phyloP scores from a whole-genome alignment of 2,329 filamentous ascomycete species.

The Claviceps sp. region DNA sequence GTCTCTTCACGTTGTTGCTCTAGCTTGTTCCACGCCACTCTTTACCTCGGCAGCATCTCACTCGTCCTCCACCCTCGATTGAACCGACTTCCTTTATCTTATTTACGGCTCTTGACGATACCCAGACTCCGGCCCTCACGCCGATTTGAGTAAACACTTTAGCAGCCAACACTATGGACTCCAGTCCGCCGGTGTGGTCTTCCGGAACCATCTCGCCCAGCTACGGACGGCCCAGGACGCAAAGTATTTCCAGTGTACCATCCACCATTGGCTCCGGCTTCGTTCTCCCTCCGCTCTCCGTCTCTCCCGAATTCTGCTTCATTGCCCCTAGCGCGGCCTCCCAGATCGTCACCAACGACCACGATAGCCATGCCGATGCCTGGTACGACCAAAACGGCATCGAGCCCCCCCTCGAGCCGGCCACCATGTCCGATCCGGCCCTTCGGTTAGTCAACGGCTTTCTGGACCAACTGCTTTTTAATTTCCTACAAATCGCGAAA shows the following conservation, averaged over 20 bases:
- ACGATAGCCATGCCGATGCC: conserved; percentile 58
- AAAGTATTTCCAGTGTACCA: conserved; percentile 58
- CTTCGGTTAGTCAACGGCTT: conserved; percentile 78
- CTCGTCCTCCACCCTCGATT: background rate
- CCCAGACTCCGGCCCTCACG: too few relatives aligned
- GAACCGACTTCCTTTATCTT: background rate
- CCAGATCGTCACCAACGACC: conserved; percentile 81
- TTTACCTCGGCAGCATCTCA: background rate
- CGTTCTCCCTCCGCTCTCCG: conserved; percentile 50
- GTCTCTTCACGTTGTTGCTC: background rate
- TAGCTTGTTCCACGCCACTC: background rate
- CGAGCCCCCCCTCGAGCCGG: conserved; percentile 52
- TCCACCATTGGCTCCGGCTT: conserved; percentile 46
- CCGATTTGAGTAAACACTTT: too few relatives aligned
- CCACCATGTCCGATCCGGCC: conserved; percentile 58
- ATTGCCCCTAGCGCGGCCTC: conserved; percentile 80
- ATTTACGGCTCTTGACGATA: background rate
- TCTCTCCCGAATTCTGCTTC: conserved; percentile 71
- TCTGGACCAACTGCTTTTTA: conserved; percentile 85
- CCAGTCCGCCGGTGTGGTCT: conserved; percentile 1
- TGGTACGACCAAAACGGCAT: conserved; percentile 58
- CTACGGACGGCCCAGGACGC: conserved; percentile 34
- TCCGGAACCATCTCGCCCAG: conserved; percentile 22
- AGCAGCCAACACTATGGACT: conserved; percentile 1
- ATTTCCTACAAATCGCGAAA: conserved; percentile 67